These are phyloP conservation scores for Aleurites moluccanus DNA, from an alignment of 441 rosid species.

Conservation along the genomic window DNA sequence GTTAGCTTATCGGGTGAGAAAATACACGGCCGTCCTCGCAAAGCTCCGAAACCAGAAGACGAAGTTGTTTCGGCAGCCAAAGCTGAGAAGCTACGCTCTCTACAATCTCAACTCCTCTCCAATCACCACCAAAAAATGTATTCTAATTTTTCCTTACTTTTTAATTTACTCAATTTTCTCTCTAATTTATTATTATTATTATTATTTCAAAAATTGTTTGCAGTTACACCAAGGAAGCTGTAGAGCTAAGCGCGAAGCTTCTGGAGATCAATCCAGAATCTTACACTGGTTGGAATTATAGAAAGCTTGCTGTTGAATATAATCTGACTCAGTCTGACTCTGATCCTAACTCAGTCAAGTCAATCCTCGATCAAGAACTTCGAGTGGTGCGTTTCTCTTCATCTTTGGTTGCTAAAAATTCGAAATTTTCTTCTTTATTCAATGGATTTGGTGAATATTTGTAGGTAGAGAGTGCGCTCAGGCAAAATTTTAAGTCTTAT, in stretches of 20 bases:
- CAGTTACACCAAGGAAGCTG: constrained; percentile 81
- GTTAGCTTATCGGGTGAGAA: neutral
- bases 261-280: constrained; percentile 79
- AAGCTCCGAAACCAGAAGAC: constrained; percentile 57
- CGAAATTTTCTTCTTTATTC: neutral
- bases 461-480: constrained; percentile 77
- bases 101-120: constrained; percentile 63
- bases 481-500: constrained; percentile 77
- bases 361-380: constrained; percentile 70
- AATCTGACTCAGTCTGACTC: constrained; percentile 37
- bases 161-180: neutral
- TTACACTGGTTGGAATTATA: constrained; percentile 88
- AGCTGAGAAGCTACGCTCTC: constrained; percentile 58
- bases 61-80: constrained; percentile 63
- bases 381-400: constrained; percentile 43
- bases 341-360: constrained; percentile 44
- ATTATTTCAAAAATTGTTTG: neutral
- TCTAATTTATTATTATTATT: neutral
- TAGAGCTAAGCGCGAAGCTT: constrained; percentile 74
- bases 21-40: constrained; percentile 95
- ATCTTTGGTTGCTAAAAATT: neutral
- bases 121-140: constrained; percentile 67
- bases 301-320: constrained; percentile 73
- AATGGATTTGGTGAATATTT: constrained; percentile 4
- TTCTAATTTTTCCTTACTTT: neutral